Conservation (phyloP, 2,329 filamentous ascomycete genomes). For the Trichoderma hamatum region DNA sequence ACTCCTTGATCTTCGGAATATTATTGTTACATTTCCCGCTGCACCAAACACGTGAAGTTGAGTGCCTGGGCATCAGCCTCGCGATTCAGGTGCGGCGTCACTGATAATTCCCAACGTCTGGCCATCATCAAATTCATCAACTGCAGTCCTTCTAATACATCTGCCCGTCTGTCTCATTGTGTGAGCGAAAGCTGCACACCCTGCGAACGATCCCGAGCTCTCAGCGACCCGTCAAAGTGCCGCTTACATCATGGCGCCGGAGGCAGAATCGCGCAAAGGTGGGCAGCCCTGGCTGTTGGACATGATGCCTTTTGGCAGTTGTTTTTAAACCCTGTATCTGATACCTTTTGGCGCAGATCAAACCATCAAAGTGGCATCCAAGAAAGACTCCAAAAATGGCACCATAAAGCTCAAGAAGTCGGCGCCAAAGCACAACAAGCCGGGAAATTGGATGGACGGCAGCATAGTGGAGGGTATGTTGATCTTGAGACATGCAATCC, state of each 20-base stretch:
- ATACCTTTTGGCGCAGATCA: slow-evolving; percentile 53
- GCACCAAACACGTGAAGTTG: slow-evolving; percentile 21
- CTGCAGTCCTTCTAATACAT: not conserved
- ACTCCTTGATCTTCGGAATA: slow-evolving; percentile 15
- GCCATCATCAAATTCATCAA: not conserved
- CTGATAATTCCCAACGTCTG: not conserved
- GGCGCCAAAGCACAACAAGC: slow-evolving; percentile 63
- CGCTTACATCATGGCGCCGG: slow-evolving; percentile 30
- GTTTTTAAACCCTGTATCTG: not conserved
- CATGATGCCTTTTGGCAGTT: not conserved
- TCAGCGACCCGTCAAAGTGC: not conserved
- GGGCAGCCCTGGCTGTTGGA: slow-evolving; percentile 24
- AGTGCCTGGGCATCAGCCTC: slow-evolving; percentile 24
- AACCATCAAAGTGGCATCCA: slow-evolving; percentile 65
- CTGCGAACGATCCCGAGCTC: not conserved
- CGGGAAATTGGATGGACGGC: slow-evolving; percentile 73
- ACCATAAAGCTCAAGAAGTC: slow-evolving; percentile 66
- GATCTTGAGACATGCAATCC: too few species aligned
- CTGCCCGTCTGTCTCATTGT: not conserved
- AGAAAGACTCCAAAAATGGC: slow-evolving; percentile 55
- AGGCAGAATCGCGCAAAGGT: slow-evolving; percentile 38
- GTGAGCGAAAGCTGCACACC: not conserved
- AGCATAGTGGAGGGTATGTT: slow-evolving; percentile 62
- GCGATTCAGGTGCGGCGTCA: slow-evolving; percentile 9
- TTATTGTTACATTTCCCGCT: slow-evolving; percentile 17